Evolutionary conservation across 495 filamentous ascomycete species (phyloP).

Genomic region (Penicillium coffeae): DNA sequence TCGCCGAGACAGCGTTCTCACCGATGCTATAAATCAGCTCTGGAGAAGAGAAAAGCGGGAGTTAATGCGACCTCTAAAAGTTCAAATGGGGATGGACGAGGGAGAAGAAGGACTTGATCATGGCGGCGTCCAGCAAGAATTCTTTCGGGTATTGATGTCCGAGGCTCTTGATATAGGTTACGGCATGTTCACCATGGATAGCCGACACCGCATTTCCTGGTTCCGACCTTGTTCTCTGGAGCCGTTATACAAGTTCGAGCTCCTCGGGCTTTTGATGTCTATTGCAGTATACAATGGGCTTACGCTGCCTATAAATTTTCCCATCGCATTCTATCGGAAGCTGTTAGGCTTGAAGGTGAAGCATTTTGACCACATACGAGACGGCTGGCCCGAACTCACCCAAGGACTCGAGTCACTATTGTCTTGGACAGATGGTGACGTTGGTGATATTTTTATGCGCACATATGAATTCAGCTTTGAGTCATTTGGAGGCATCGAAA

Average conservation of each 20-base stretch:
- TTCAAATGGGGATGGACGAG: constrained; percentile 72
- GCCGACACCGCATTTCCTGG: constrained; percentile 73
- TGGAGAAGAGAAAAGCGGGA: constrained; percentile 82
- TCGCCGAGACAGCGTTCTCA: constrained; percentile 62
- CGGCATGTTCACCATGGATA: constrained; percentile 74
- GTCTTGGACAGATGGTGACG: constrained; percentile 73
- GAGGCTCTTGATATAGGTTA: constrained; percentile 74
- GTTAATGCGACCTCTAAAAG: constrained; percentile 79
- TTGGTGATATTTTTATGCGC: constrained; percentile 74
- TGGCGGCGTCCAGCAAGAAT: constrained; percentile 93
- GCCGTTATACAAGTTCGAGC: constrained; percentile 83
- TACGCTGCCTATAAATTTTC: constrained; percentile 84
- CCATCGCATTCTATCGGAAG: constrained; percentile 76
- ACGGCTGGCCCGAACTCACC: constrained; percentile 81
- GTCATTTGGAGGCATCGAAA: constrained; percentile 54
- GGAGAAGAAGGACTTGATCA: constrained; percentile 91
- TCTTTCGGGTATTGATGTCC: constrained; percentile 77
- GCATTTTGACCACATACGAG: constrained; percentile 67
- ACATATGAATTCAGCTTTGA: constrained; percentile 84
- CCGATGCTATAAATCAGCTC: constrained; percentile 80
- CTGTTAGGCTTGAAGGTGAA: constrained; percentile 63
- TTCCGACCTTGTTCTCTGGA: constrained; percentile 78
- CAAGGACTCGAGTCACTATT: constrained; percentile 67
- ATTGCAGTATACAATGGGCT: constrained; percentile 94
- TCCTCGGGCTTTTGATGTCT: constrained; percentile 80